Evolutionary conservation across 2,329 filamentous ascomycete genomes (phyloP).

Genomic region (Rhinocladiella similis): DNA sequence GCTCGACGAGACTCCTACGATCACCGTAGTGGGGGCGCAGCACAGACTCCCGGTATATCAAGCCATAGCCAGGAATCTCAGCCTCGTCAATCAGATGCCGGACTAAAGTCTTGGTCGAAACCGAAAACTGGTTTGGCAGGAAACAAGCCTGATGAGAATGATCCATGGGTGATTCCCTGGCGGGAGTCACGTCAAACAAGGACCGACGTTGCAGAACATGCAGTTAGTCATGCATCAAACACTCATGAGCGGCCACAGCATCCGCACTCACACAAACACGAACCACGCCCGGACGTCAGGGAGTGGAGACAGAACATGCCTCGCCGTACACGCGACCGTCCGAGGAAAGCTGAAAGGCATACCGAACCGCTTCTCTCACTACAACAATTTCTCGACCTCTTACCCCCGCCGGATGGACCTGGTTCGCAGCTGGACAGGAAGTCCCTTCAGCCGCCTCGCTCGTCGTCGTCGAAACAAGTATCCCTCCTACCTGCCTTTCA

Average conservation of each 20-base stretch:
- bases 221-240: not conserved
- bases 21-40: not conserved
- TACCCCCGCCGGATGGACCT: not conserved
- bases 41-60: not conserved
- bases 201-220: not conserved
- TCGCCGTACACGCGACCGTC: not conserved
- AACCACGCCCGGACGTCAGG: constrained; percentile 1
- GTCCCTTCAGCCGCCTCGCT: not conserved
- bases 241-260: not conserved
- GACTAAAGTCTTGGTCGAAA: not conserved
- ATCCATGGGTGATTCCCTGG: not conserved
- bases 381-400: constrained; percentile 13
- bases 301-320: not conserved
- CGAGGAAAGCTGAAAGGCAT: not conserved
- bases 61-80: not conserved
- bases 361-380: constrained; percentile 14
- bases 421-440: not conserved
- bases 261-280: not conserved
- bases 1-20: not conserved
- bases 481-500: not conserved
- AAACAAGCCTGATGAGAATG: not conserved
- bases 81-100: not conserved
- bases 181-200: not conserved
- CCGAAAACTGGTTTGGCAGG: not conserved
- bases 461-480: not conserved